These are phyloP conservation scores for Tirmania nivea DNA, from an alignment of 495 filamentous ascomycete species.

Conservation along the genomic window DNA sequence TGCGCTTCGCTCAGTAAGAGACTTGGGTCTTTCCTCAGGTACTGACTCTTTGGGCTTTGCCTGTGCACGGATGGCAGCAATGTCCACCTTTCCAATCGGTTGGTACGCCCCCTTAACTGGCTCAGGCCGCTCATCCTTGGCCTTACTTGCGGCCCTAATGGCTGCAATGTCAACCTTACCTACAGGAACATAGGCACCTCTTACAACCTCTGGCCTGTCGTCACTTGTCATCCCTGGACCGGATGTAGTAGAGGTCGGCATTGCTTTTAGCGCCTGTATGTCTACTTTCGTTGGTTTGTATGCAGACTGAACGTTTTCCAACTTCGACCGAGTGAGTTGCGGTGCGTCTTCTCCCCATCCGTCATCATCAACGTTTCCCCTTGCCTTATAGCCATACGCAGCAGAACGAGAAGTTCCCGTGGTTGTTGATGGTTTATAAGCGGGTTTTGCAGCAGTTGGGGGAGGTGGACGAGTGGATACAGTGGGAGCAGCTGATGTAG, in stretches of 20 bases:
- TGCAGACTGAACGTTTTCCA: constrained; percentile 83
- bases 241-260: constrained; percentile 41
- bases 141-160: constrained; percentile 50
- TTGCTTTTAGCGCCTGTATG: constrained; percentile 39
- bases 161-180: constrained; percentile 92
- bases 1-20: constrained; percentile 43
- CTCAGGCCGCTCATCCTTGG: constrained; percentile 52
- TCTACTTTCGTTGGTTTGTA: constrained; percentile 91
- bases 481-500: constrained; percentile 11
- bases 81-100: constrained; percentile 84
- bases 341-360: constrained; percentile 96
- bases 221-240: constrained; percentile 22
- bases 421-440: constrained; percentile 61
- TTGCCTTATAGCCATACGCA: constrained; percentile 30
- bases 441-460: constrained; percentile 56
- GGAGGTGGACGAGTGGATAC: constrained; percentile 25
- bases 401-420: constrained; percentile 42
- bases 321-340: constrained; percentile 54
- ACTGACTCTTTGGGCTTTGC: constrained; percentile 31
- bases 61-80: constrained; percentile 68
- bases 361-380: constrained; percentile 41
- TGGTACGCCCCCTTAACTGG: constrained; percentile 80
- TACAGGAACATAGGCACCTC: constrained; percentile 82
- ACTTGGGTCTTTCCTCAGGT: constrained; percentile 25
- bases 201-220: constrained; percentile 38